Conservation (phyloP, 495 filamentous ascomycete genomes). For the Hyaloscypha bicolor region DNA sequence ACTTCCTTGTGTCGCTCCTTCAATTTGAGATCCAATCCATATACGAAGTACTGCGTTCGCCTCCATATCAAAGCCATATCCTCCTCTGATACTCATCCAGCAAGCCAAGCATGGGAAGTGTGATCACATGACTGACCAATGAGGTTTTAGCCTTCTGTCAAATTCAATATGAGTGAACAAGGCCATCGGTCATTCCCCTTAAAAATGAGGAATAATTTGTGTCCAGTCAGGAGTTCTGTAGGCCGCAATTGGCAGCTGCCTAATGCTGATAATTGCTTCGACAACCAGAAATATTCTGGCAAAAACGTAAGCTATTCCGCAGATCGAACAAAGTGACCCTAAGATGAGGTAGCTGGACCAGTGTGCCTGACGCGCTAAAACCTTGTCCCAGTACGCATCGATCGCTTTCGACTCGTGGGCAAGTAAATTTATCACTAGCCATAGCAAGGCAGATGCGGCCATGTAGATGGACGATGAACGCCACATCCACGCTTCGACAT, state of each 20-base stretch:
- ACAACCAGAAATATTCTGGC: constrained; percentile 4
- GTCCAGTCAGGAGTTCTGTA: constrained; percentile 2
- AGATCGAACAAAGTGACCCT: not conserved
- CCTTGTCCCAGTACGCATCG: not conserved
- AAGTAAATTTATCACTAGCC: not conserved
- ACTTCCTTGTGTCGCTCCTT: too few species aligned
- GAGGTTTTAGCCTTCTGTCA: too few species aligned
- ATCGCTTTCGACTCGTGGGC: not conserved
- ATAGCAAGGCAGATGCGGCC: not conserved
- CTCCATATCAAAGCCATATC: too few species aligned
- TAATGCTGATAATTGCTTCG: constrained; percentile 1
- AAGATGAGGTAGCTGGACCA: not conserved
- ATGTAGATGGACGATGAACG: not conserved
- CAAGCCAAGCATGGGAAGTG: too few species aligned
- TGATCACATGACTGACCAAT: too few species aligned
- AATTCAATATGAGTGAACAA: too few species aligned
- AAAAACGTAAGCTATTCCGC: not conserved
- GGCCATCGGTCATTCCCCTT: too few species aligned
- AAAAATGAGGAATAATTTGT: constrained; percentile 1
- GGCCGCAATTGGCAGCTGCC: not conserved
- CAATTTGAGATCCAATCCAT: too few species aligned
- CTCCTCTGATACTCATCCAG: too few species aligned
- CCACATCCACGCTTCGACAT: not conserved
- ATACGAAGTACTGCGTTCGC: too few species aligned
- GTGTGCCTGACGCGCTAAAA: too few species aligned